Base-by-base conservation (phyloP, 2,329 filamentous ascomycete genomes). In the Exutisphaerella laricina region DNA sequence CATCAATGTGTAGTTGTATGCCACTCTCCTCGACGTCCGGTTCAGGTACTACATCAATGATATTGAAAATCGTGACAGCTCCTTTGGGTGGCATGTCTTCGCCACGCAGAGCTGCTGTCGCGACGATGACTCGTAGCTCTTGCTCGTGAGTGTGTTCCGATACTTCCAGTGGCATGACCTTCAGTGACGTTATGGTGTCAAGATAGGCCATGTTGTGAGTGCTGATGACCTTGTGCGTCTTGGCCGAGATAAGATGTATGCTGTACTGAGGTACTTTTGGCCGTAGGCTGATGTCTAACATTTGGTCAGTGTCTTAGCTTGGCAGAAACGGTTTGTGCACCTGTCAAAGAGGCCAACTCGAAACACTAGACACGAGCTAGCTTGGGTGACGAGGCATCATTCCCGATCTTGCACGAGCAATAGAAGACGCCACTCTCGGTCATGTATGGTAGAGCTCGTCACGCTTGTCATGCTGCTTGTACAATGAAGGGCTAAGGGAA, bases 91-190 rank as follows among this genome's bases (percentile, higher is more conserved):
- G 83, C 43, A 94, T 78, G 58, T 97, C 92, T 66, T 98, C 92
- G 29, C 92, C 92, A 47, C 84, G 84, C n/a, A 82, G 77, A 18
- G 92, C 77, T 1, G 88, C 84, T 0, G 90, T 95, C 10, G 90
- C 92, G 1, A 96, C 82, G 0, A 83, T 80, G 38, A 98, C 76
- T 34, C 97, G 75, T 58, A 85, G 82, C 57, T 81, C 84, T 12
- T 88, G 81, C 61, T 95, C 85, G 60, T 92, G 87, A 0, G 88
- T 96, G 23, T 83, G 80, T 66, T 98, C 92, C 0, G 89, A 96
- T 5, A 94, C 75, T 64, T 97, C 92, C 10, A 98, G 77, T 41
- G 85, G 84, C 28, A 97, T 74, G 4, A 84, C 83, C 62, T 90
- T 82, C 58, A 97, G 78, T 48, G 84, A 87, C 61, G 92, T 82